Base-by-base conservation (phyloP, 1,139 yeast genomes). In the Taphrina wiesneri region DNA sequence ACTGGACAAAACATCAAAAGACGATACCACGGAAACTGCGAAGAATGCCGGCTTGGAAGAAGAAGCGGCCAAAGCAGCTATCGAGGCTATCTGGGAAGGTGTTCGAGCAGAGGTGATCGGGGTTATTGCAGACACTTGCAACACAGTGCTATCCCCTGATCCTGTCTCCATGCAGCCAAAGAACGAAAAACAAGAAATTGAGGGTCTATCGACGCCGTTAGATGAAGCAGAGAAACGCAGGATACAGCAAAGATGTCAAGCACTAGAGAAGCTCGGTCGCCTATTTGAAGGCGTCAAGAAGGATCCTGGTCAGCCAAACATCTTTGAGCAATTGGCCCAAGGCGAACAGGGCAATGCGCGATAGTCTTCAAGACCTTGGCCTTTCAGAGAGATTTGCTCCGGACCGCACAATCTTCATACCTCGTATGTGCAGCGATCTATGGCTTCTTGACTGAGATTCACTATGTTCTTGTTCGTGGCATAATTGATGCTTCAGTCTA, bases 11-110 rank as follows among this genome's bases (percentile, higher is more conserved):
- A 57, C 67, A n/a, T 17, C 47, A 0, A 25, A 43, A 28, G 52
- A 47, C 21, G 63, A 34, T 15, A 39, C 19, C 4, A 13, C 13
- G 1, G 63, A 60, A 11, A 30, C 26, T n/a, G 52, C 34, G n/a
- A 36, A 39, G 15, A 63, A 63, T 23, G 43, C 51, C 7, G 63
- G 59, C 1, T 25, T 63, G 30, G 67, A 63, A 19, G 63, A 63
- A 28, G 52, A 56, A 30, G 67, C 67, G 2, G 67, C 67, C 26
- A 57, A 63, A 26, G 63, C 63, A 3, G 67, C 63, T 15, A 56
- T 63, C 15, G 63, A 63, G 45, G 67, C 67, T 11, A 56, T 56
- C 19, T 63, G 57, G 62, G 67, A 63, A 32, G 67, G 67, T 17
- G 63, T 63, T 17, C 62, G 63, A 7, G 59, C 57, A 4, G 67